These are phyloP conservation scores for Boletellus emodensis DNA, from an alignment of 768 basidiomycete genomes.

Conservation along the genomic window DNA sequence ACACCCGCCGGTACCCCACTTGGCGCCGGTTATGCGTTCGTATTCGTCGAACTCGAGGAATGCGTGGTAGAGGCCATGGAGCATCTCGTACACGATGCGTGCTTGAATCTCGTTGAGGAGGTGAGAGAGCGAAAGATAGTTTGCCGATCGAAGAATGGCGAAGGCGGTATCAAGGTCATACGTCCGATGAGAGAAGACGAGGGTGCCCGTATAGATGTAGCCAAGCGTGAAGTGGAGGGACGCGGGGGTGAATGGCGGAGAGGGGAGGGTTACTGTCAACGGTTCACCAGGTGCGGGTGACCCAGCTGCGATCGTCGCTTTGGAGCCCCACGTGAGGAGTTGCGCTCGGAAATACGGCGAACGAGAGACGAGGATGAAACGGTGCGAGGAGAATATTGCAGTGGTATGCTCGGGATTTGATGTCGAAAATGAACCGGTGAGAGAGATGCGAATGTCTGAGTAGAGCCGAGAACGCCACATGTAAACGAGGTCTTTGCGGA, in stretches of 20 bases:
- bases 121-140: slow-evolving; percentile 70
- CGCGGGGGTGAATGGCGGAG: slow-evolving; percentile 92
- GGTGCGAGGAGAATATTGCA: slow-evolving; percentile 86
- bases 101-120: slow-evolving; percentile 80
- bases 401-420: slow-evolving; percentile 64
- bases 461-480: slow-evolving; percentile 97
- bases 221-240: slow-evolving; percentile 92
- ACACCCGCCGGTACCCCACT: slow-evolving; percentile 83
- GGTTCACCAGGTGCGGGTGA: slow-evolving; percentile 37
- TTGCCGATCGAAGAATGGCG: slow-evolving; percentile 78
- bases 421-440: slow-evolving; percentile 66
- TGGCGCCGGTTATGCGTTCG: slow-evolving; percentile 65
- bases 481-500: slow-evolving; percentile 89
- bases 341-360: slow-evolving; percentile 83
- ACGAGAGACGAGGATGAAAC: slow-evolving; percentile 87
- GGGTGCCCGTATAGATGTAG: slow-evolving; percentile 92
- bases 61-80: slow-evolving; percentile 85
- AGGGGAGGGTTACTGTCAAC: slow-evolving; percentile 68
- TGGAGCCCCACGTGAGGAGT: slow-evolving; percentile 63
- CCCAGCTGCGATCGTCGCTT: slow-evolving; percentile 28
- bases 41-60: slow-evolving; percentile 78
- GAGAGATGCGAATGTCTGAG: slow-evolving; percentile 82
- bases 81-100: slow-evolving; percentile 81
- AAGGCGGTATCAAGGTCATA: slow-evolving; percentile 93
- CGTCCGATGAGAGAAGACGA: slow-evolving; percentile 86